Conservation (phyloP, 805 yeast genomes). For the Kazachstania taianensis region DNA sequence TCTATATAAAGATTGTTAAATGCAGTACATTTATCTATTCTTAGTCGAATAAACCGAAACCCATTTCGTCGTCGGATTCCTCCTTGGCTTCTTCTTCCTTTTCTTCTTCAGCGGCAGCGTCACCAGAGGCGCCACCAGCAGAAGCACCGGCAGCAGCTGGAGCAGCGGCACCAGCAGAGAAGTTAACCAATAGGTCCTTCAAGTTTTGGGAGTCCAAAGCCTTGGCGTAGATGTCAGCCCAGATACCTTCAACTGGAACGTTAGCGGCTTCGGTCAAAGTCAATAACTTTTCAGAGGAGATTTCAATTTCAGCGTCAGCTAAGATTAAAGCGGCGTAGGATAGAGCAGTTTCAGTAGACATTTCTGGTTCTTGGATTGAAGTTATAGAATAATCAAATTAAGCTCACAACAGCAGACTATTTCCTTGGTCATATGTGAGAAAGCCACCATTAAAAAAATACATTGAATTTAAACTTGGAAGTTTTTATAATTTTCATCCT, state of each 20-base stretch:
- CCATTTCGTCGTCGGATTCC: constrained; percentile 78
- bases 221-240: constrained; percentile 76
- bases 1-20: no score
- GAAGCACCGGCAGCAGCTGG: constrained; percentile 29
- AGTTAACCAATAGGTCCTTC: constrained; percentile 51
- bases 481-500: no score
- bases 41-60: constrained; percentile 86
- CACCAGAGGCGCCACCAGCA: constrained; percentile 37
- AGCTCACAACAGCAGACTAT: constrained; percentile 32
- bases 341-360: constrained; percentile 75
- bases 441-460: no score
- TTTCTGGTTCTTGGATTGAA: constrained; percentile 7
- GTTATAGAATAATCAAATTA: constrained; percentile 29
- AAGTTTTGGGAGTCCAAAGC: constrained; percentile 70
- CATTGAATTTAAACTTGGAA: no score
- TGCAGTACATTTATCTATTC: no score
- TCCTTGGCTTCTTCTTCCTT: constrained; percentile 49
- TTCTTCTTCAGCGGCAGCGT: constrained; percentile 51
- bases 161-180: constrained; percentile 29
- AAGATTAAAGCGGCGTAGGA: constrained; percentile 97
- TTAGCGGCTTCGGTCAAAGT: constrained; percentile 69
- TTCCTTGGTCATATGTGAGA: constrained; percentile 17
- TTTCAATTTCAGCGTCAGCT: constrained; percentile 93
- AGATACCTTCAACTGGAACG: constrained; percentile 51
- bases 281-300: constrained; percentile 72